phyloP scores from a whole-genome alignment of 768 basidiomycete genomes.

The Amanita rubescens region DNA sequence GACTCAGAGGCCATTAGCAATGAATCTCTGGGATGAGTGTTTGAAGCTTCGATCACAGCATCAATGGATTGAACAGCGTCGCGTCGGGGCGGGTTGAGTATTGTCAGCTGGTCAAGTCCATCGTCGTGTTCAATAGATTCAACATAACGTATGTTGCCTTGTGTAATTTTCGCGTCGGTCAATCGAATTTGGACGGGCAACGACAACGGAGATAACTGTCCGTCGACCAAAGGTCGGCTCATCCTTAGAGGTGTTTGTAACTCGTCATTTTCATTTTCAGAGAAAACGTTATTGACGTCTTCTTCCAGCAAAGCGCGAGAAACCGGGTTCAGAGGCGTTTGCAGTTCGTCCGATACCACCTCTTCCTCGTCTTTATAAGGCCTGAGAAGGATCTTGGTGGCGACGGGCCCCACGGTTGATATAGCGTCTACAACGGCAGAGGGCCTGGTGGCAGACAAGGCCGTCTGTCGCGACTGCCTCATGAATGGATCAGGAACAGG shows the following conservation, averaged over 20 bases:
- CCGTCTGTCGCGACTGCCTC: background rate
- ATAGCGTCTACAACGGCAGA: background rate
- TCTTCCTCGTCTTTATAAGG: background rate
- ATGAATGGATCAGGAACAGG: slow-evolving; percentile 5
- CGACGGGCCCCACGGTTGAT: background rate
- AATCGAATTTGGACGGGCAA: slow-evolving; percentile 3
- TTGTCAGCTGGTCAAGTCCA: background rate
- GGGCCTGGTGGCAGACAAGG: background rate
- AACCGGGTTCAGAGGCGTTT: slow-evolving; percentile 10
- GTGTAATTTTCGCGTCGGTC: background rate
- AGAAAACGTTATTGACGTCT: slow-evolving; percentile 8
- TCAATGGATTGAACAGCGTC: background rate
- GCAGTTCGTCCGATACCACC: slow-evolving; percentile 8
- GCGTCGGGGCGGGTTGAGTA: background rate
- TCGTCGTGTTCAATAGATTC: background rate
- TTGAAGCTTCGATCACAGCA: background rate
- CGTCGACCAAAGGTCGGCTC: background rate
- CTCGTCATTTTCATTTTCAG: slow-evolving; percentile 10
- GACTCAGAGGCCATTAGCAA: slow-evolving; percentile 1
- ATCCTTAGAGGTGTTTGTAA: slow-evolving; percentile 5
- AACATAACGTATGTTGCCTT: background rate
- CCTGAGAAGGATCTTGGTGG: slow-evolving; percentile 1
- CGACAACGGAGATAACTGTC: slow-evolving; percentile 10
- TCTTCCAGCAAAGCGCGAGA: slow-evolving; percentile 7
- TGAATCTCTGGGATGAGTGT: background rate